These are phyloP conservation scores for Bretschneidera sinensis DNA, from an alignment of 345 rosid species.

Conservation along the genomic window DNA sequence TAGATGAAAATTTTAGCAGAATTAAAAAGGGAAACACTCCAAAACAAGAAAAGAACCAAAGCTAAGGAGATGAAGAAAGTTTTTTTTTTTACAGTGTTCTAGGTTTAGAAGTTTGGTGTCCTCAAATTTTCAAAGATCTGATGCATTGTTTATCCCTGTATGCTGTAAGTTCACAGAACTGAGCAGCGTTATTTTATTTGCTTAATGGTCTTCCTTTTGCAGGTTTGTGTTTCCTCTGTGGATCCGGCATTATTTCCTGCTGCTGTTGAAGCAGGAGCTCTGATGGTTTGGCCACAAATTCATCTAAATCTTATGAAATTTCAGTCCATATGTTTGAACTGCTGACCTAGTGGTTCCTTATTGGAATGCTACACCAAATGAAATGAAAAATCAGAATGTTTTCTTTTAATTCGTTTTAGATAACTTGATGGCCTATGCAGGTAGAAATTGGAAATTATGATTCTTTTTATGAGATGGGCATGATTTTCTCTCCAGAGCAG, in stretches of 20 bases:
- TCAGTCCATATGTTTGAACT: background rate
- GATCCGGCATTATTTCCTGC: conserved; percentile 44
- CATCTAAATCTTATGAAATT: background rate
- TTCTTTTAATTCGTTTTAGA: background rate
- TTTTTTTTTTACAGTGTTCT: too few species aligned
- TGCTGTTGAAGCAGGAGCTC: conserved; percentile 60
- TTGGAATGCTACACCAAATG: too few species aligned
- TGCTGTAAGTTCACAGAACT: too few species aligned
- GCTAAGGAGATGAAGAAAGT: too few species aligned
- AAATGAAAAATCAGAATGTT: conserved; percentile 1
- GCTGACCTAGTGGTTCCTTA: background rate
- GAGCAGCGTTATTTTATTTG: background rate
- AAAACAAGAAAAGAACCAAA: too few species aligned
- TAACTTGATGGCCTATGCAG: conserved; percentile 25
- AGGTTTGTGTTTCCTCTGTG: conserved; percentile 70
- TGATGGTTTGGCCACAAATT: conserved; percentile 35
- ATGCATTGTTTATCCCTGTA: too few species aligned
- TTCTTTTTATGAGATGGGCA: conserved; percentile 47
- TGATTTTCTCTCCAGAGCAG: conserved; percentile 50
- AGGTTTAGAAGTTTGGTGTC: too few species aligned
- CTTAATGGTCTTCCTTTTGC: background rate
- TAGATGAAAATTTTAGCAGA: too few species aligned
- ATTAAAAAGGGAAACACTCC: too few species aligned
- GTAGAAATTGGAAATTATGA: conserved; percentile 68
- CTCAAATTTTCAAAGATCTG: too few species aligned